Evolutionary conservation across 306 rosid genomes (phyloP).

Genomic region (Quercus glauca): DNA sequence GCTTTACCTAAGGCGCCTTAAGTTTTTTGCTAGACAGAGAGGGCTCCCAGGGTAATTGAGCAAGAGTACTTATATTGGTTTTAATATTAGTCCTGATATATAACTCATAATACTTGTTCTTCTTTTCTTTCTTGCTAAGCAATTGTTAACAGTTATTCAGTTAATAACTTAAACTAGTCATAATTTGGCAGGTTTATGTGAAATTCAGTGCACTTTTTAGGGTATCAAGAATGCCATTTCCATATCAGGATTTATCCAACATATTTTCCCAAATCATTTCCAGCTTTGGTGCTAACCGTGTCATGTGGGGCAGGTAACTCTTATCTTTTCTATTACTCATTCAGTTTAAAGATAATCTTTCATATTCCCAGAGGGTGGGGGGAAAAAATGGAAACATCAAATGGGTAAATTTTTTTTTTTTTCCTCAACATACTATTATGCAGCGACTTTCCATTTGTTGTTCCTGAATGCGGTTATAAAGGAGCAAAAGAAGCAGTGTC

Average conservation of each 20-base stretch:
- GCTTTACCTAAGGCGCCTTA: background rate
- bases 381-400: background rate
- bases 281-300: conserved; percentile 72
- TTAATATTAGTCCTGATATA: too few relatives aligned
- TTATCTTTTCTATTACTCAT: conserved; percentile 1
- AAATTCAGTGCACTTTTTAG: conserved; percentile 88
- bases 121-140: background rate
- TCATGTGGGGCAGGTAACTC: conserved; percentile 84
- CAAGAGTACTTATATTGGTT: background rate
- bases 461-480: conserved; percentile 75
- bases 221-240: conserved; percentile 69
- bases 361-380: background rate
- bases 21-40: background rate
- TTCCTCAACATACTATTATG: background rate
- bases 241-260: conserved; percentile 59
- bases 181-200: conserved; percentile 59
- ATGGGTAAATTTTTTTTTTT: background rate
- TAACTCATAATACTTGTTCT: background rate
- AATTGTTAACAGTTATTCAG: background rate
- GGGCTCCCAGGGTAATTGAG: background rate
- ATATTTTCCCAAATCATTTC: conserved; percentile 57
- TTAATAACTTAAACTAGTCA: background rate
- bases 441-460: conserved; percentile 88
- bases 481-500: conserved; percentile 68
- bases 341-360: background rate